Base-by-base conservation (phyloP, 768 basidiomycete species). In the Collybia sp. region DNA sequence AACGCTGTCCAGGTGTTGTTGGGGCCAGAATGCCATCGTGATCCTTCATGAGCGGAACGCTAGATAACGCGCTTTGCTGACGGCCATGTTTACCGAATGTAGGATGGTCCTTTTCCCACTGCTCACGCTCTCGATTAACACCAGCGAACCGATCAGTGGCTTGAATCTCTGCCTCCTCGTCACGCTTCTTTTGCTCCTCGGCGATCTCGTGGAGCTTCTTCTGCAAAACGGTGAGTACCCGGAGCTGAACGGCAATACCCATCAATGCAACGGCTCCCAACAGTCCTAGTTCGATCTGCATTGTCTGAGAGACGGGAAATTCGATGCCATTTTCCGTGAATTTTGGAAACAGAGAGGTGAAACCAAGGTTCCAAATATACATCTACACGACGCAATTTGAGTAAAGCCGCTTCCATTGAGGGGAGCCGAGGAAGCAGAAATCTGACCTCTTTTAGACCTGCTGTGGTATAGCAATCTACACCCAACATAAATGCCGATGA, bases 241-340 rank as follows among this genome's bases (percentile, higher is more conserved):
- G 86, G 56, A 93, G 76, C 66, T 97, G 95, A 39, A 96, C 86
- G 2, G 93, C 90, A 20, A 83, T 80, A 36, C 92, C 91, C 82
- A 89, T 88, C 45, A 95, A 68, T 18, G 88, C 73, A 34, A 94
- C 72, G 2, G 92, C 91, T 37, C 74, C 89, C 48, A 92, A 80
- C 54, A 96, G 77, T 20, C 93, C 94, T 25, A 97, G 76, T 59
- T 96, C 94, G 48, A 97, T 93, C 60, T 89, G 77, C 91, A 94
- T 95, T 6, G 83, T 83, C 59, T 93, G 92, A 4, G 87, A 78
- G 43, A 94, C 81, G 25, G 93, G 91, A 59, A 88, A 94, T 42
- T 77, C 67, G 47, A 88, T 88, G 49, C 76, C 71, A 55, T 82
- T 76, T 43, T 69, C 65, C 16, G 73, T 67, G 54, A 83, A 93